Evolutionary conservation across 2,329 filamentous ascomycete species (phyloP).

Genomic region (Aulographum hederae): DNA sequence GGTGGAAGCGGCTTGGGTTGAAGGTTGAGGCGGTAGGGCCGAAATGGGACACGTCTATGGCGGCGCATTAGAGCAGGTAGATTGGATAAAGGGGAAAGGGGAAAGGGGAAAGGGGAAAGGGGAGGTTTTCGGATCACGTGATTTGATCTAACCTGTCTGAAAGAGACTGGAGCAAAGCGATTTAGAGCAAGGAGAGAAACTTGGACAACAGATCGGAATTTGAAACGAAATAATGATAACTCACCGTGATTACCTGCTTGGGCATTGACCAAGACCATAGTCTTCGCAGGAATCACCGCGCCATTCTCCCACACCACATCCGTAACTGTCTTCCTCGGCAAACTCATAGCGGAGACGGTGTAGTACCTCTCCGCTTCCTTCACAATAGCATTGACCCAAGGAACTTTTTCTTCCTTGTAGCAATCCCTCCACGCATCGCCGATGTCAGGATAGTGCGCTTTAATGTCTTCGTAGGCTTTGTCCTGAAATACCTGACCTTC

Average conservation of each 20-base stretch:
- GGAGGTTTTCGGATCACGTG: no score
- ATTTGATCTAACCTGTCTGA: no score
- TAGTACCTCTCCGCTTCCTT: conserved; percentile 36
- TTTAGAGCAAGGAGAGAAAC: conserved; percentile 3
- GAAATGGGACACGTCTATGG: conserved; percentile 28
- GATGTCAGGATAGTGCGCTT: conserved; percentile 26
- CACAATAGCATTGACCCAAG: conserved; percentile 29
- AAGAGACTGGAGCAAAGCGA: no score
- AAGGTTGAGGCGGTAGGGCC: conserved; percentile 26
- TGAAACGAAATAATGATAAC: conserved; percentile 4
- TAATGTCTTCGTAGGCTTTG: conserved; percentile 33
- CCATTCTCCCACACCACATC: conserved; percentile 34
- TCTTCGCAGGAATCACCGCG: conserved; percentile 30
- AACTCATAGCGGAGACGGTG: conserved; percentile 33
- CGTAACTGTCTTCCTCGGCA: conserved; percentile 31
- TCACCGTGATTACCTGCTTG: conserved; percentile 35
- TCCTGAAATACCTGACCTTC: conserved; percentile 33
- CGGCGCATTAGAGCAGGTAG: not conserved
- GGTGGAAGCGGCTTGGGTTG: conserved; percentile 32
- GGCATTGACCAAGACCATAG: conserved; percentile 36
- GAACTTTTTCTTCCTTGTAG: conserved; percentile 28
- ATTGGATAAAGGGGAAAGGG: conserved; percentile 1
- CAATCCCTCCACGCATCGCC: conserved; percentile 27
- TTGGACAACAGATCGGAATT: conserved; percentile 4
- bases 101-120: no score